Conservation (phyloP, 139 green algal species). For the Bryopsis sp. region DNA sequence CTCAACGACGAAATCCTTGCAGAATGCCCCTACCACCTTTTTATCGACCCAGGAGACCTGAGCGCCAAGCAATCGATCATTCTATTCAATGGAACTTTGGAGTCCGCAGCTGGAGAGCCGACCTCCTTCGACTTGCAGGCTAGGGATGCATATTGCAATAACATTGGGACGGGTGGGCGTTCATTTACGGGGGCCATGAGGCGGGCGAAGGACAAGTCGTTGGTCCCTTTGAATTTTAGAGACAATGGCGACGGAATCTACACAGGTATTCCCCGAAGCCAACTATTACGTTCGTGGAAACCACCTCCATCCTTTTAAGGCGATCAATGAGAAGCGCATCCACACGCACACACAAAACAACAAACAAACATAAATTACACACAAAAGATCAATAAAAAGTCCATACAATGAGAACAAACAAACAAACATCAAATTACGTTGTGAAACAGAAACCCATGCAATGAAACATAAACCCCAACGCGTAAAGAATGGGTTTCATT, state of each 20-base stretch:
- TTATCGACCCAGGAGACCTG: neutral
- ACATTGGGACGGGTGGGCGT: neutral
- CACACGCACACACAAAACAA: neutral
- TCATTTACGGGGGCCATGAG: neutral
- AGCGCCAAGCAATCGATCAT: neutral
- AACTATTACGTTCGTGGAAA: neutral
- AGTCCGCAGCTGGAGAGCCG: neutral
- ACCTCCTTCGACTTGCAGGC: neutral
- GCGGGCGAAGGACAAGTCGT: neutral
- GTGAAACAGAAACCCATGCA: too few species aligned
- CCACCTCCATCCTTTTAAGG: neutral
- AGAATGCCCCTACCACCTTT: neutral
- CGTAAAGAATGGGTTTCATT: too few species aligned
- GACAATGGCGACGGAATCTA: conserved; percentile 7
- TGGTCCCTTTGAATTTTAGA: neutral
- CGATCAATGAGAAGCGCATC: neutral
- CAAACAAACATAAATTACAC: neutral
- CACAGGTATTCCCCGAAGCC: neutral
- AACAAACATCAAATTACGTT: too few species aligned
- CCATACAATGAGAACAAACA: neutral
- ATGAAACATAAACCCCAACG: too few species aligned
- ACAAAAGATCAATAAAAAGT: neutral
- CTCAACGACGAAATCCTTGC: neutral
- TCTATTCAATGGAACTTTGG: neutral
- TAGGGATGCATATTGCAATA: neutral